Conservation (phyloP, 2,329 filamentous ascomycete species). For the Alternaria tenuissima region DNA sequence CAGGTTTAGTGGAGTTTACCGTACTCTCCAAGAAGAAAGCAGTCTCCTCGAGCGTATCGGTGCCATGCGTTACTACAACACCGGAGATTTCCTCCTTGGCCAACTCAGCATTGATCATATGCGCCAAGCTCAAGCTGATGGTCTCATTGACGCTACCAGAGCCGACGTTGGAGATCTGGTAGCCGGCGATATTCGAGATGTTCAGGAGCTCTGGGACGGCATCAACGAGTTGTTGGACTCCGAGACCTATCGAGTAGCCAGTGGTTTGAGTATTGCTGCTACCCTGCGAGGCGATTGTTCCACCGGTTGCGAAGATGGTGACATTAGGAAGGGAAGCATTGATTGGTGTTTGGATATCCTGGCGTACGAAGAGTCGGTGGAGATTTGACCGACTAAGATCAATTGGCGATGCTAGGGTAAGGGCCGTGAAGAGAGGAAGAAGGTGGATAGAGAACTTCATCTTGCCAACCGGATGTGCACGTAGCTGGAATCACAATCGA, state of each 20-base stretch:
- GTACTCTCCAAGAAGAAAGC: slow-evolving; percentile 70
- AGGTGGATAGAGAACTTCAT: slow-evolving; percentile 34
- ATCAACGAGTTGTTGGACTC: slow-evolving; percentile 61
- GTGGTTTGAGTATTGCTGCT: slow-evolving; percentile 61
- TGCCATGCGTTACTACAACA: slow-evolving; percentile 70
- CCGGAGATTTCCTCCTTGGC: slow-evolving; percentile 54
- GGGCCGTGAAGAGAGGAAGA: slow-evolving; percentile 28
- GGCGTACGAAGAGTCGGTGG: slow-evolving; percentile 37
- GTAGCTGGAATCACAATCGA: neutral
- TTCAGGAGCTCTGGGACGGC: slow-evolving; percentile 64
- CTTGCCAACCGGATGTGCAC: slow-evolving; percentile 7
- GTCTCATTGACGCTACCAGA: slow-evolving; percentile 56
- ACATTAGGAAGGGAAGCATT: slow-evolving; percentile 63
- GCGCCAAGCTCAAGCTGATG: slow-evolving; percentile 59
- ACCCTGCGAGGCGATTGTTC: slow-evolving; percentile 66
- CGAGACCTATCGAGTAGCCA: slow-evolving; percentile 62
- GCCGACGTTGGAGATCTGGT: slow-evolving; percentile 52
- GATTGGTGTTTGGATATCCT: slow-evolving; percentile 44
- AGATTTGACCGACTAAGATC: slow-evolving; percentile 22
- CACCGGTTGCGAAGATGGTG: slow-evolving; percentile 66
- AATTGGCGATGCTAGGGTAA: slow-evolving; percentile 35
- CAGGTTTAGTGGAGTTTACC: slow-evolving; percentile 65
- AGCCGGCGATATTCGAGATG: slow-evolving; percentile 63
- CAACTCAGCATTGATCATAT: slow-evolving; percentile 60
- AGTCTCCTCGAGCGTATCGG: slow-evolving; percentile 70